Evolutionary conservation across 2,329 filamentous ascomycete genomes (phyloP), one percentile per base, ranked within the genome.

Genomic region (Monosporascus ibericus): DNA sequence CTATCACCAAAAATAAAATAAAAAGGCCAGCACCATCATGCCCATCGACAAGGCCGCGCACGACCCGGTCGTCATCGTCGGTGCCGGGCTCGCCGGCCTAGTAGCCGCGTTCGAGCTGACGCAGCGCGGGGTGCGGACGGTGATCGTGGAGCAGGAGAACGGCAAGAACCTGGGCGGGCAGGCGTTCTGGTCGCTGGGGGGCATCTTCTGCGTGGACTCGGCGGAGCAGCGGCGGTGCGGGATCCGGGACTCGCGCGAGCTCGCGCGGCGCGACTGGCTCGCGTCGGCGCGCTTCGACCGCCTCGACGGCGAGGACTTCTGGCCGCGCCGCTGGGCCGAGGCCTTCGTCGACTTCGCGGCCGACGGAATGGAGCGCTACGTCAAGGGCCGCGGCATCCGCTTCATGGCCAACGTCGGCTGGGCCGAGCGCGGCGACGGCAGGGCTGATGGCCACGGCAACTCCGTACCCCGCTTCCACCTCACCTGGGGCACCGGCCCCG

Each of bases 181-280:
- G 65, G 81, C 81, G 6, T 84, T 84, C 63, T 85, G 81, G 80
- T 85, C 81, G 3, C 74, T 85, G 1, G 82, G 81, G 36, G 81
- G 81, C 37, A 63, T 85, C 25, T 85, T 85, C 68, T 73, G 77
- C 66, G 81, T 85, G 51, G 65, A 84, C 67, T 82, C 79, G 8
- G 61, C 74, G 8, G 72, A 77, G 56, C 81, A 85, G 69, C 76
- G 81, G 4, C 74, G 77, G 50, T 70, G 78, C 65, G 81, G 81
- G 58, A 81, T 85, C 68, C 73, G 72, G 55, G 81, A 85, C 68
- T 77, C 73, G 49, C 76, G 76, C 52, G 76, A 75, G 58, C 72
- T 84, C 18, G 81, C 82, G 3, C 65, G 81, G 70, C 73, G 76
- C 54, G 81, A 85, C 65, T 85, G 81, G 81, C 58, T 83, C 47